These are phyloP conservation scores for Coffea canephora DNA, from an alignment of 257 asterid genomes.

Conservation along the genomic window DNA sequence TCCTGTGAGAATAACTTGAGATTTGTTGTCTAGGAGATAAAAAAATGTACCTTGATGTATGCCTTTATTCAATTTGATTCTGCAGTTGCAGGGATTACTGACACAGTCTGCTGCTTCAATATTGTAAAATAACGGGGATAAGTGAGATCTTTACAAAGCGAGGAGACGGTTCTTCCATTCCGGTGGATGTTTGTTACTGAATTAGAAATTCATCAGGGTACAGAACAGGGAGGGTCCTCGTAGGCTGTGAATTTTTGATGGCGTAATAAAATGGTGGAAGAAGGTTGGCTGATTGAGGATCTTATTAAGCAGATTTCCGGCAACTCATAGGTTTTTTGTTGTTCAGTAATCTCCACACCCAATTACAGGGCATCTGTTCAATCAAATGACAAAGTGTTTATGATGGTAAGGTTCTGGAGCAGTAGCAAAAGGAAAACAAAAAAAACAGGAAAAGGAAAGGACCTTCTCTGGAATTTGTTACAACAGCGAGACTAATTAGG, in stretches of 20 bases:
- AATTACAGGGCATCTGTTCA: background rate
- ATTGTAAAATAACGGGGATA: background rate
- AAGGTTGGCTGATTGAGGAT: background rate
- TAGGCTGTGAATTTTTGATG: background rate
- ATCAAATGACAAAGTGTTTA: background rate
- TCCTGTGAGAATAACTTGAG: constrained; percentile 25
- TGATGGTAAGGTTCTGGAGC: background rate
- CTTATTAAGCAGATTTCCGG: background rate
- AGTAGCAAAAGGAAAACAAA: background rate
- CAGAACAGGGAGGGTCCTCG: background rate
- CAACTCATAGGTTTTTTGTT: background rate
- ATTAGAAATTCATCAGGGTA: background rate
- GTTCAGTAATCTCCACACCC: background rate
- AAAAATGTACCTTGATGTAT: background rate
- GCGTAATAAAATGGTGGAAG: background rate
- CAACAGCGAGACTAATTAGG: background rate
- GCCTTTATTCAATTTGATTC: background rate
- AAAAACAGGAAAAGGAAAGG: background rate
- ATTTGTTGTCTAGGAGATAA: constrained; percentile 2
- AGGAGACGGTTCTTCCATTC: background rate
- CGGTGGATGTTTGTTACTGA: background rate
- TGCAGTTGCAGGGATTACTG: background rate
- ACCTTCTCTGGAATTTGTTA: background rate
- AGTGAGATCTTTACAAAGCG: background rate
- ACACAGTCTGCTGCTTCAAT: background rate